These are phyloP conservation scores for Blastobotrys arbuscula DNA, from an alignment of 1,139 yeast genomes.

Conservation along the genomic window DNA sequence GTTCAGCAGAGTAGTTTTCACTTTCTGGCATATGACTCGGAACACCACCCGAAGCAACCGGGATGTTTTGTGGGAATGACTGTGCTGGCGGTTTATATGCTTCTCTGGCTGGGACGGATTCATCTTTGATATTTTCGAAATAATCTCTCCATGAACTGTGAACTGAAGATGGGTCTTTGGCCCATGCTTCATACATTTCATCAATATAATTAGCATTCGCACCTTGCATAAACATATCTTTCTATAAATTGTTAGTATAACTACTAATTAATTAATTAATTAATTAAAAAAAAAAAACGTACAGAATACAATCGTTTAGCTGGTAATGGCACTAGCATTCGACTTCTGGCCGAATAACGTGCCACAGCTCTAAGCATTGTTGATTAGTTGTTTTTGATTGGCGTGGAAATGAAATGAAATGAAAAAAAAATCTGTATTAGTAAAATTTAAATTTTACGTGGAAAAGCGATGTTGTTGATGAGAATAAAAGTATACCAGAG, in stretches of 20 bases:
- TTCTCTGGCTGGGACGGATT: slow-evolving; percentile 51
- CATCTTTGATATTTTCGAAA: slow-evolving; percentile 78
- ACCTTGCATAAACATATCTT: slow-evolving; percentile 76
- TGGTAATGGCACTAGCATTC: not conserved
- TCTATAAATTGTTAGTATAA: not conserved
- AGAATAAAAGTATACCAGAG: no score
- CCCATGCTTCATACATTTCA: slow-evolving; percentile 96
- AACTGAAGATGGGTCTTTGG: slow-evolving; percentile 78
- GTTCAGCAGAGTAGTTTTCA: slow-evolving; percentile 29
- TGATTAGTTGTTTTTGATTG: not conserved
- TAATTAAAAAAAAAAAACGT: not conserved
- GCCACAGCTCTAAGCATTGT: slow-evolving; percentile 8
- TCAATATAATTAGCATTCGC: slow-evolving; percentile 89
- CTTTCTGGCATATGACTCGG: slow-evolving; percentile 33
- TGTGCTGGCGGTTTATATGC: slow-evolving; percentile 72
- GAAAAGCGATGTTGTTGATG: no score
- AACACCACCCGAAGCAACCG: slow-evolving; percentile 65
- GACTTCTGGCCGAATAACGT: not conserved
- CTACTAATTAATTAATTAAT: no score
- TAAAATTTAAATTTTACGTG: no score
- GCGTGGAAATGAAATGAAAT: not conserved
- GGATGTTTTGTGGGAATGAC: slow-evolving; percentile 48
- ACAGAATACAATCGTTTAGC: slow-evolving; percentile 6
- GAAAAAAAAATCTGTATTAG: no score
- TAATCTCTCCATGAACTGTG: slow-evolving; percentile 92